Evolutionary conservation across 2,329 filamentous ascomycete species (phyloP), one percentile per base, ranked within the genome.

Genomic region (Diaporthe helianthi): DNA sequence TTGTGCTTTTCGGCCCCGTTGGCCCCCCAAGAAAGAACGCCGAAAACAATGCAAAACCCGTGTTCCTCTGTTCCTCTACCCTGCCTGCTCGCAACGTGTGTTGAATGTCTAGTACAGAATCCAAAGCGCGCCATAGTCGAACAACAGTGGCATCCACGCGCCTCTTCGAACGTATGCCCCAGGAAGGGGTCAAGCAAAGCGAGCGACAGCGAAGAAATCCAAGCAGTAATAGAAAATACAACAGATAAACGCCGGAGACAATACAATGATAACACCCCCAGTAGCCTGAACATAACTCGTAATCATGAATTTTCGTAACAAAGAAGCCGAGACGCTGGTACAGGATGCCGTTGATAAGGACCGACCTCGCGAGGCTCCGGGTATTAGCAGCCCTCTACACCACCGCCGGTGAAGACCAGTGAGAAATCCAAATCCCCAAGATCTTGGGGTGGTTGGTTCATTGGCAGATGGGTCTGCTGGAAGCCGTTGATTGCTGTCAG

Each of bases 401-500:
- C 33, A 17, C 52, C 44, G 5, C 68, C 65, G n/a, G 58, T 47
- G 44, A 71, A 67, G 6, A 38, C 58, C 17, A 71, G 31, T 24
- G 51, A 33, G 46, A 72, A 72, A n/a, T 68, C 68, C 22, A 71
- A 51, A 19, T 72, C 71, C 6, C 31, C 68, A 17, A 72, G n/a
- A 31, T 67, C 65, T 2, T 68, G 68, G 1, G 26, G 17, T 8
- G 63, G 53, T 17, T 65, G 68, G 46, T 7, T 29, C 15, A 69
- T 47, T 13, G 47, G 10, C 41, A 65, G 26, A 22, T 47, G 31
- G n/a, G 54, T 47, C 3, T 38, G 58, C n/a, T 69, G 69, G 22
- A 72, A 76, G 17, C 72, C 55, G 22, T 64, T 72, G 53, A 61
- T 61, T 6, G 73, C 73, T 7, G 74, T 76, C 61, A 77, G 65